Percentiles rank a stretch among this genome's conserved stretches.
Evolutionary conservation across 495 filamentous ascomycete genomes (phyloP).

Genomic region (Bombardia bombarda): DNA sequence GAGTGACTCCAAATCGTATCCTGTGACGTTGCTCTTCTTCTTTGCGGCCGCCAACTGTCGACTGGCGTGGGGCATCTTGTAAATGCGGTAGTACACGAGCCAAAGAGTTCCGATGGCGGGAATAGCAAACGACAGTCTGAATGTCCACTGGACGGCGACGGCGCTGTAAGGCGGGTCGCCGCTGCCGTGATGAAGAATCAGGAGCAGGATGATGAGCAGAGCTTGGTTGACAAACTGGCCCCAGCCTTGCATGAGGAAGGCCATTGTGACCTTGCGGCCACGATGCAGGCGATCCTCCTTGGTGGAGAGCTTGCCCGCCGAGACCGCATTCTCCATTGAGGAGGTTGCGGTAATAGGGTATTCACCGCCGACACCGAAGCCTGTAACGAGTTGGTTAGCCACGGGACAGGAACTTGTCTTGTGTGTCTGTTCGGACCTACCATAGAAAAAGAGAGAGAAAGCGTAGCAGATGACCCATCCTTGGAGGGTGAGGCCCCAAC

Average conservation of each 20-base stretch:
- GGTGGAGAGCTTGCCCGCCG: conserved; percentile 77
- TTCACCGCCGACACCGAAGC: conserved; percentile 82
- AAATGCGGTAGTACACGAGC: conserved; percentile 84
- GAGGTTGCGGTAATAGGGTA: conserved; percentile 95
- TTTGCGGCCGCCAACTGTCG: conserved; percentile 70
- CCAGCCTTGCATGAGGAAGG: conserved; percentile 97
- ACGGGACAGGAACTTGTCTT: conserved; percentile 6
- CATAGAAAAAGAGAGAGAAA: conserved; percentile 85
- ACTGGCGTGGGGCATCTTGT: conserved; percentile 69
- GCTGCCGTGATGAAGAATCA: conserved; percentile 69
- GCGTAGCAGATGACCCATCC: conserved; percentile 92
- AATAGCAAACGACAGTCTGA: conserved; percentile 76
- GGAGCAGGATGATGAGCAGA: conserved; percentile 69
- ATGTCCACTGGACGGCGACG: conserved; percentile 70
- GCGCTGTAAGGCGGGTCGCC: conserved; percentile 66
- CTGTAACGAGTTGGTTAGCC: conserved; percentile 10
- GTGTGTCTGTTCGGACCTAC: too few species aligned
- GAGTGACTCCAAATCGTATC: conserved; percentile 78
- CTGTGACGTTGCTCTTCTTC: conserved; percentile 76
- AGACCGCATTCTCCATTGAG: conserved; percentile 85
- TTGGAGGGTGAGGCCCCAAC: conserved; percentile 74
- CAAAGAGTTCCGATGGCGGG: conserved; percentile 83
- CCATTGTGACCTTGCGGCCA: conserved; percentile 83
- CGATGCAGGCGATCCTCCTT: conserved; percentile 86
- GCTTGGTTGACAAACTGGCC: conserved; percentile 89